phyloP scores from a whole-genome alignment of 179 eudicot genomes.

The Gypsophila paniculata region DNA sequence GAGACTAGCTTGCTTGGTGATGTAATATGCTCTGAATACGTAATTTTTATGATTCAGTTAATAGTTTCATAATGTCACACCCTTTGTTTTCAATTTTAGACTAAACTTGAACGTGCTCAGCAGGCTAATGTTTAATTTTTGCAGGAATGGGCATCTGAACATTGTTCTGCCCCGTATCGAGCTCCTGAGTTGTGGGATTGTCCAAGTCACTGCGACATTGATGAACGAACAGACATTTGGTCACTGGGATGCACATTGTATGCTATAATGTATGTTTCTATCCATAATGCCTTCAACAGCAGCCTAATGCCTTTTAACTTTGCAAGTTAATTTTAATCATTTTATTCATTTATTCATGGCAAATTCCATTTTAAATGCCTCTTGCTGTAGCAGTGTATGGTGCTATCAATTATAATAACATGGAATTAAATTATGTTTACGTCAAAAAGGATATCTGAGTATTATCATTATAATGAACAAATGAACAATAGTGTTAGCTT shows the following conservation, averaged over 20 bases:
- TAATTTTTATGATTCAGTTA: neutral
- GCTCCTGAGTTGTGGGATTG: slow-evolving; percentile 99
- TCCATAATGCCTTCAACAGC: neutral
- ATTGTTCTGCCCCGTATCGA: slow-evolving; percentile 86
- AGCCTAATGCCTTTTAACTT: neutral
- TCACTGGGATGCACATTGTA: slow-evolving; percentile 88
- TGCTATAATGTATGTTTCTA: slow-evolving; percentile 77
- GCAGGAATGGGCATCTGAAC: slow-evolving; percentile 98
- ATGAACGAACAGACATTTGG: slow-evolving; percentile 97
- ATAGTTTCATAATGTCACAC: neutral
- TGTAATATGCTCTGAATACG: too few species aligned
- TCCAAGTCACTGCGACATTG: slow-evolving; percentile 86
- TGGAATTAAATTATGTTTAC: neutral
- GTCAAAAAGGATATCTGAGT: neutral
- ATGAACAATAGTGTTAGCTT: neutral
- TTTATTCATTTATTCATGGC: too few species aligned
- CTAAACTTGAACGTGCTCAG: neutral
- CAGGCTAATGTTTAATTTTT: slow-evolving; percentile 19
- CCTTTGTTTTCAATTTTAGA: neutral
- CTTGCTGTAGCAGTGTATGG: neutral
- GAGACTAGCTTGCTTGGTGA: slow-evolving; percentile 1
- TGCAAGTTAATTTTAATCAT: neutral
- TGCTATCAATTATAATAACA: neutral
- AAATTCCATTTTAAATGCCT: neutral
- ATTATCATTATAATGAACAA: neutral